Percentiles rank a stretch among this genome's conserved stretches.
Conservation (phyloP, 257 asterid species). For the Solanum microdontum region DNA sequence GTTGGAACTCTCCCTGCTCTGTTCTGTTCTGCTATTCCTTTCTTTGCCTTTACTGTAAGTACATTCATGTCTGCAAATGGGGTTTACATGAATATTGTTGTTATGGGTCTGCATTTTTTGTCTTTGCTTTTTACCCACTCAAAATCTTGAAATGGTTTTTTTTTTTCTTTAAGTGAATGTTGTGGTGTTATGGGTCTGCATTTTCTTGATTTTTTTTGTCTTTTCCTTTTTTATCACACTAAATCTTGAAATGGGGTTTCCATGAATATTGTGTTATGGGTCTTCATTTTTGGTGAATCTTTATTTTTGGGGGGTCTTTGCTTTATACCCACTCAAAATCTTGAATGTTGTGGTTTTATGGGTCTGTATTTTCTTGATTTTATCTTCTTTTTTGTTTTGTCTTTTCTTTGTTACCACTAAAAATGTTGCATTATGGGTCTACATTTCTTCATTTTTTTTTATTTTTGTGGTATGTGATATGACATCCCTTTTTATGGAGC, state of each 20-base stretch:
- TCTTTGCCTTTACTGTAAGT: slow-evolving; percentile 58
- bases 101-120: background rate
- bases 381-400: background rate
- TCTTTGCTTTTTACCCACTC: background rate
- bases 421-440: background rate
- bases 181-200: background rate
- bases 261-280: background rate
- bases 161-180: background rate
- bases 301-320: background rate
- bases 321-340: background rate
- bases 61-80: slow-evolving; percentile 1
- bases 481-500: background rate
- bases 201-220: background rate
- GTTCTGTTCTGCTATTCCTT: slow-evolving; percentile 38
- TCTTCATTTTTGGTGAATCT: background rate
- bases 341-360: background rate
- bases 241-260: background rate
- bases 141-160: background rate
- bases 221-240: background rate
- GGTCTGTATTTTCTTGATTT: background rate
- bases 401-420: background rate
- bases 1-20: slow-evolving; percentile 11
- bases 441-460: background rate
- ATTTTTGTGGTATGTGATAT: background rate
- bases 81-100: background rate